These are phyloP conservation scores for Pugionium cornutum DNA, from an alignment of 345 rosid species.

Conservation along the genomic window DNA sequence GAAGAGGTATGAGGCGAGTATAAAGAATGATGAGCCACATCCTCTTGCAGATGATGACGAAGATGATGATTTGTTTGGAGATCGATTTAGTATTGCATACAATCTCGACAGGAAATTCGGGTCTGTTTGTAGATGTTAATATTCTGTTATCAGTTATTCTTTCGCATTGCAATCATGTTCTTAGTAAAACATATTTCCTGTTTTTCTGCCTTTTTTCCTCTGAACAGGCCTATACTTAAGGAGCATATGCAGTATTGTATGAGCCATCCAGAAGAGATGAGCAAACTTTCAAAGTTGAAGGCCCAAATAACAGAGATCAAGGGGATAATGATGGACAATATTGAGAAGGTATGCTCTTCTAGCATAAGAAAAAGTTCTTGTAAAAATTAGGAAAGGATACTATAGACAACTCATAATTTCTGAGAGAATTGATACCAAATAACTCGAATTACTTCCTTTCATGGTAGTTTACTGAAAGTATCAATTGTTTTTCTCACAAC, in stretches of 20 bases:
- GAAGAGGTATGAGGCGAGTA: constrained; percentile 68
- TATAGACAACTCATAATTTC: neutral
- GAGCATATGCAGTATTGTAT: constrained; percentile 98
- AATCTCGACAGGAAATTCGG: constrained; percentile 98
- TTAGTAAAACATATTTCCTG: constrained; percentile 10
- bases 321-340: constrained; percentile 97
- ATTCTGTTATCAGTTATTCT: neutral
- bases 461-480: too few species aligned
- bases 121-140: constrained; percentile 46
- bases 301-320: constrained; percentile 89
- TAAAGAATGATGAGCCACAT: constrained; percentile 54
- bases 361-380: constrained; percentile 2
- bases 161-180: neutral
- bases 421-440: neutral
- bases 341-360: constrained; percentile 73
- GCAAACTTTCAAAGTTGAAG: constrained; percentile 83
- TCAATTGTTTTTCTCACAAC: neutral
- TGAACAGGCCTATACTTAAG: constrained; percentile 83
- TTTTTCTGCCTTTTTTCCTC: neutral
- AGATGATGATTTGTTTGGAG: constrained; percentile 86
- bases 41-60: constrained; percentile 89
- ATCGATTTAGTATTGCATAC: constrained; percentile 90
- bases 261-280: constrained; percentile 93
- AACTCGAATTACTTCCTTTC: neutral
- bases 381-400: neutral